A percentile compares a stretch with the other conserved stretches of the same genome.
Conservation (phyloP, 768 basidiomycete genomes). For the Leccinum barrowsii region DNA sequence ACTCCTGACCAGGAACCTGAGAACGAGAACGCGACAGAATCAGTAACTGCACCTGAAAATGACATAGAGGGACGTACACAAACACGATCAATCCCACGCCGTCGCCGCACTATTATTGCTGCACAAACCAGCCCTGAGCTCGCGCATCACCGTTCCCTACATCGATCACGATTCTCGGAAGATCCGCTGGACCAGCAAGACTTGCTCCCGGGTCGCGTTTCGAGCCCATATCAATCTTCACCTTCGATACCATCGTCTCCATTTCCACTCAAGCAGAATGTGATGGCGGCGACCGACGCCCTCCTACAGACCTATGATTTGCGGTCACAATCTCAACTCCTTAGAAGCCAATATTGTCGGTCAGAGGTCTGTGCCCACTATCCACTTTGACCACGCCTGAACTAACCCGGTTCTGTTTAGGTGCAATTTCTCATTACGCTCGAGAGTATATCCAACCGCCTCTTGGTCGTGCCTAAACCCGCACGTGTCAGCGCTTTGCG, state of each 20-base stretch:
- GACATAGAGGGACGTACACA: constrained; percentile 15
- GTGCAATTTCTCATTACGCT: constrained; percentile 83
- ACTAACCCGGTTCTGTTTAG: constrained; percentile 33
- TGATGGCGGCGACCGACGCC: constrained; percentile 45
- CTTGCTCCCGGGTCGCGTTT: constrained; percentile 29
- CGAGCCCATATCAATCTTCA: constrained; percentile 64
- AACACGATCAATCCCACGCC: constrained; percentile 17
- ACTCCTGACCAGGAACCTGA: constrained; percentile 41
- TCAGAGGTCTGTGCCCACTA: constrained; percentile 58
- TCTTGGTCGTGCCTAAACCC: constrained; percentile 88
- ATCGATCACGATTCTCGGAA: constrained; percentile 57
- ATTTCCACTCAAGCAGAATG: constrained; percentile 43
- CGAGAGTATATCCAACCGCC: constrained; percentile 88
- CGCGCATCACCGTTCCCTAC: constrained; percentile 51
- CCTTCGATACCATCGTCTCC: constrained; percentile 57
- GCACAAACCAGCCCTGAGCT: constrained; percentile 76
- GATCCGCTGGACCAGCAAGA: constrained; percentile 76
- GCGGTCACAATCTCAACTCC: constrained; percentile 63
- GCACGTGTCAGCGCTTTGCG: constrained; percentile 95
- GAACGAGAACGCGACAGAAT: constrained; percentile 20
- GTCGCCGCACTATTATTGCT: constrained; percentile 53
- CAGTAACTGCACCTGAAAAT: constrained; percentile 3
- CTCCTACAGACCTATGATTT: constrained; percentile 68
- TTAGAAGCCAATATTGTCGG: constrained; percentile 84
- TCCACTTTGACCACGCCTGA: background rate